Conservation (phyloP, 768 basidiomycete genomes). For the Leucogyrophana mollusca region DNA sequence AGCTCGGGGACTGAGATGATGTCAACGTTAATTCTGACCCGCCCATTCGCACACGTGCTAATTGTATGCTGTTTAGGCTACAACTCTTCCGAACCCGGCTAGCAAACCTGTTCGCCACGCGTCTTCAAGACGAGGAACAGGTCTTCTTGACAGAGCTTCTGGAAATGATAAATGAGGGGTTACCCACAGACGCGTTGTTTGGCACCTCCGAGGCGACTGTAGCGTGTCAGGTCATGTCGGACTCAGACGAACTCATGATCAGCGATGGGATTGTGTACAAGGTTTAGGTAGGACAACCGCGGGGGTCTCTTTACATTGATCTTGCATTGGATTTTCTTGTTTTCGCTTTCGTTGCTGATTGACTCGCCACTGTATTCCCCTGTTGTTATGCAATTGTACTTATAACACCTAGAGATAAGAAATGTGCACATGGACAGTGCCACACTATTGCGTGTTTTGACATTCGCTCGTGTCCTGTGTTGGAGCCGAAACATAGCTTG, state of each 20-base stretch:
- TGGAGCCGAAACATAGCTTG: too few species aligned
- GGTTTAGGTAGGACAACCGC: constrained; percentile 41
- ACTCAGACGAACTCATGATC: constrained; percentile 75
- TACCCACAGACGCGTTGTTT: constrained; percentile 68
- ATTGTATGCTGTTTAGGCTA: constrained; percentile 43
- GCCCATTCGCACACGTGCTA: neutral
- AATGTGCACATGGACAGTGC: too few species aligned
- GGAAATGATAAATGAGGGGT: constrained; percentile 73
- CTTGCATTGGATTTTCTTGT: neutral
- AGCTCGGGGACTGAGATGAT: neutral
- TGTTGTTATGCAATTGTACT: constrained; percentile 6
- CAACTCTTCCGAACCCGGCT: constrained; percentile 80
- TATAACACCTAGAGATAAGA: neutral
- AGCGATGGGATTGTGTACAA: constrained; percentile 86
- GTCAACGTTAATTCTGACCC: neutral
- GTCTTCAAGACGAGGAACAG: constrained; percentile 73
- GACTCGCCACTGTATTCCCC: neutral
- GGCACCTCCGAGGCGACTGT: constrained; percentile 78
- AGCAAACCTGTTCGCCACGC: constrained; percentile 66
- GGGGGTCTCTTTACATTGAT: neutral
- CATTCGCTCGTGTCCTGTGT: too few species aligned
- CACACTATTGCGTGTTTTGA: too few species aligned
- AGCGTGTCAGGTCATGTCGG: constrained; percentile 74
- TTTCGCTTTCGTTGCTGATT: constrained; percentile 5
- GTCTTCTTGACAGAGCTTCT: constrained; percentile 70